phyloP scores from a whole-genome alignment of 768 basidiomycete genomes.

The Pulveroboletus frians region DNA sequence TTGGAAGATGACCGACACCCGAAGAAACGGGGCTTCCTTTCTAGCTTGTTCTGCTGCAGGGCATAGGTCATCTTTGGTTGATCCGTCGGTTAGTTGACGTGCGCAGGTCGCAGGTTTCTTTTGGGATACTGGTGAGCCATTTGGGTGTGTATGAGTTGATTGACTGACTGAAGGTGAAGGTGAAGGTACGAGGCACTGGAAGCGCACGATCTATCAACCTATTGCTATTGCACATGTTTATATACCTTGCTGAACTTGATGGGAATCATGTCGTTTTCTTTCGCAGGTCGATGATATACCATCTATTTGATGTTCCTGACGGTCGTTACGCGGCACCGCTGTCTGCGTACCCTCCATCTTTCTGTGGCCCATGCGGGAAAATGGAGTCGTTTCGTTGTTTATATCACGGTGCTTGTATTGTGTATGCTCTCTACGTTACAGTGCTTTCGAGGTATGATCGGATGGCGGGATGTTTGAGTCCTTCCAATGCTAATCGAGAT shows the following conservation, averaged over 20 bases:
- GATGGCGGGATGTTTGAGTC: constrained; percentile 9
- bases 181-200: constrained; percentile 24
- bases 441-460: constrained; percentile 15
- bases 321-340: constrained; percentile 24
- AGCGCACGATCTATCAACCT: constrained; percentile 29
- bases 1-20: constrained; percentile 63
- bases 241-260: constrained; percentile 29
- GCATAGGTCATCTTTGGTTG: constrained; percentile 38
- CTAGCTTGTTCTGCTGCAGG: constrained; percentile 64
- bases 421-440: constrained; percentile 28
- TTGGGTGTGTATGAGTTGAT: no score
- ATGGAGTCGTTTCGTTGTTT: constrained; percentile 21
- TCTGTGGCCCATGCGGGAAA: constrained; percentile 4
- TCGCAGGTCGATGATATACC: constrained; percentile 31
- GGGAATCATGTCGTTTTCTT: constrained; percentile 26
- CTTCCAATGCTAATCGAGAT: constrained; percentile 21
- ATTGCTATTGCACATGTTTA: constrained; percentile 32
- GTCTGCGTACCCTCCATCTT: constrained; percentile 11
- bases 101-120: constrained; percentile 28
- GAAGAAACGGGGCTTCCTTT: constrained; percentile 58
- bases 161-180: constrained; percentile 1
- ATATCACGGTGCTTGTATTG: constrained; percentile 28
- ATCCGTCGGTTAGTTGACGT: constrained; percentile 18
- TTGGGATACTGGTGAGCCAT: constrained; percentile 22
- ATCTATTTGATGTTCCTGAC: constrained; percentile 25